Evolutionary conservation across 331 rosid species (phyloP).

Genomic region (Ulmus americana): DNA sequence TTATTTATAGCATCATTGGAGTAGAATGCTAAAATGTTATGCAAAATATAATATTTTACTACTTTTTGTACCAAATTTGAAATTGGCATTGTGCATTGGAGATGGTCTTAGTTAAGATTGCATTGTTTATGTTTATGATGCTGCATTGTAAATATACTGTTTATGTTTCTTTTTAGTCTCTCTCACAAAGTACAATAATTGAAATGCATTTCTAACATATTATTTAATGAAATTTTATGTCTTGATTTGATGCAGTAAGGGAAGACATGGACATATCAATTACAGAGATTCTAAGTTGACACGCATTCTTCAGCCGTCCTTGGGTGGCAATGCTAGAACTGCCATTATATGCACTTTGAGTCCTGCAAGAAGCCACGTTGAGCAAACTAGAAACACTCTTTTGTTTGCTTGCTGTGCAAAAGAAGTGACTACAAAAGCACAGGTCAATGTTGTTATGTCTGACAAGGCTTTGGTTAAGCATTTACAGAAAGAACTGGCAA

Average conservation of each 20-base stretch:
- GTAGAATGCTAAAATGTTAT: no score
- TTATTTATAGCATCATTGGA: no score
- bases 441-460: slow-evolving; percentile 96
- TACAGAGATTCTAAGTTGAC: slow-evolving; percentile 97
- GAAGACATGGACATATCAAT: slow-evolving; percentile 82
- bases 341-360: slow-evolving; percentile 96
- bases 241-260: slow-evolving; percentile 65
- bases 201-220: slow-evolving; percentile 2
- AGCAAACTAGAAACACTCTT: slow-evolving; percentile 96
- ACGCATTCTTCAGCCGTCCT: slow-evolving; percentile 89
- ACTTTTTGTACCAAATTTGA: no score
- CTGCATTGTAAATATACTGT: no score
- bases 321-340: slow-evolving; percentile 99
- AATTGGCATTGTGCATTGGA: no score
- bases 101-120: no score
- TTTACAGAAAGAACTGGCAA: slow-evolving; percentile 86
- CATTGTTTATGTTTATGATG: no score
- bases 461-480: slow-evolving; percentile 97
- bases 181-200: no score
- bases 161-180: no score
- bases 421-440: slow-evolving; percentile 96
- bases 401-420: slow-evolving; percentile 96
- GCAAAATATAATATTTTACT: no score
- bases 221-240: not conserved
- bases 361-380: slow-evolving; percentile 94